These are phyloP conservation scores for Colletotrichum sp. DNA, from an alignment of 2,329 filamentous ascomycete genomes.

Conservation along the genomic window DNA sequence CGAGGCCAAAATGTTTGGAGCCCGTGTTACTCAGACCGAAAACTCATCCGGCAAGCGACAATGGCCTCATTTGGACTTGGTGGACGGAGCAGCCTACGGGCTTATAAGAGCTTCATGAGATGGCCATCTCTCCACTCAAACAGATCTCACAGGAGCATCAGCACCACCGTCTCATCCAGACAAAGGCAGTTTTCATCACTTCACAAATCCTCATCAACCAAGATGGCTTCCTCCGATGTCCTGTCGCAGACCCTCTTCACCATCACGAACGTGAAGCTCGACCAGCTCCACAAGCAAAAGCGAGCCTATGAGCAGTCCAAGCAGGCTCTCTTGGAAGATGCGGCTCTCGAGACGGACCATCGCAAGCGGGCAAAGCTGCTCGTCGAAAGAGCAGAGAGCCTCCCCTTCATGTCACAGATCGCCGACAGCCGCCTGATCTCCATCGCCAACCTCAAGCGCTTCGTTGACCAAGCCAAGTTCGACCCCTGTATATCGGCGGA, in stretches of 20 bases:
- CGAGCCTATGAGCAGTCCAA: constrained; percentile 53
- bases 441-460: constrained; percentile 50
- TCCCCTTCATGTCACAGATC: constrained; percentile 34
- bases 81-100: background rate
- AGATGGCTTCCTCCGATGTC: constrained; percentile 39
- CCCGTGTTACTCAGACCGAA: background rate
- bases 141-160: background rate
- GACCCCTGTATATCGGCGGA: constrained; percentile 56
- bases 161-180: background rate
- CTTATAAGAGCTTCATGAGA: background rate
- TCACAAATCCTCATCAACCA: background rate
- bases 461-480: constrained; percentile 56
- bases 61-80: background rate
- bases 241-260: constrained; percentile 59
- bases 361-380: constrained; percentile 36
- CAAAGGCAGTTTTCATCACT: background rate
- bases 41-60: background rate
- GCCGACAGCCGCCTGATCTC: constrained; percentile 33
- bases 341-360: constrained; percentile 26
- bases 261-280: constrained; percentile 61
- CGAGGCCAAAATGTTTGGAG: background rate
- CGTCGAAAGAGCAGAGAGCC: constrained; percentile 38
- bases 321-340: constrained; percentile 39
- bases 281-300: constrained; percentile 59
- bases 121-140: background rate